phyloP scores from a whole-genome alignment of 129 eudicot species.

The Scalesia atractyloides region DNA sequence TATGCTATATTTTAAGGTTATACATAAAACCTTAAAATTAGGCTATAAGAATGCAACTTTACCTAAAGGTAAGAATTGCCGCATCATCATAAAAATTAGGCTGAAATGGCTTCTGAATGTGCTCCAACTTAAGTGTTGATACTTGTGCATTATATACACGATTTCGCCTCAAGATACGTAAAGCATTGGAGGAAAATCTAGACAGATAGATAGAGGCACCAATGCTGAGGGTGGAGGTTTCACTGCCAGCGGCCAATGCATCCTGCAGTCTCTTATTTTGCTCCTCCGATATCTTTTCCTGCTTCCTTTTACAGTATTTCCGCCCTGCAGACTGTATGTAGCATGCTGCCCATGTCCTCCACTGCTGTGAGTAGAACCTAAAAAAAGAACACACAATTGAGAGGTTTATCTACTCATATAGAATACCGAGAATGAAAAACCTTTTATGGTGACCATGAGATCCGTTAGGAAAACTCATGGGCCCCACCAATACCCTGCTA shows the following conservation, averaged over 20 bases:
- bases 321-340: constrained; percentile 77
- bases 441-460: not conserved
- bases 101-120: constrained; percentile 44
- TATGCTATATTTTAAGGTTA: no score
- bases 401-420: not conserved
- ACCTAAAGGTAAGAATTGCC: no score
- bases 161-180: constrained; percentile 41
- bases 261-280: constrained; percentile 43
- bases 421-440: not conserved
- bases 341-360: constrained; percentile 86
- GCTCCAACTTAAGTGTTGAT: constrained; percentile 21
- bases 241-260: constrained; percentile 38
- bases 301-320: constrained; percentile 41
- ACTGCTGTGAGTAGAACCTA: constrained; percentile 74
- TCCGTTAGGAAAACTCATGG: no score
- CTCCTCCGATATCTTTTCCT: constrained; percentile 36
- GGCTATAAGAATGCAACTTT: no score
- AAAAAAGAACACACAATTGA: not conserved
- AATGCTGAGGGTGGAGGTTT: constrained; percentile 45
- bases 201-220: constrained; percentile 65
- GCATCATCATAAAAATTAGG: no score
- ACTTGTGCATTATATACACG: constrained; percentile 1
- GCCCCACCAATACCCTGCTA: no score
- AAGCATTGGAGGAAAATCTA: constrained; percentile 59
- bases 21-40: no score